These are phyloP conservation scores for Leishmania arabica DNA, from an alignment of 208 protist species.

Conservation along the genomic window DNA sequence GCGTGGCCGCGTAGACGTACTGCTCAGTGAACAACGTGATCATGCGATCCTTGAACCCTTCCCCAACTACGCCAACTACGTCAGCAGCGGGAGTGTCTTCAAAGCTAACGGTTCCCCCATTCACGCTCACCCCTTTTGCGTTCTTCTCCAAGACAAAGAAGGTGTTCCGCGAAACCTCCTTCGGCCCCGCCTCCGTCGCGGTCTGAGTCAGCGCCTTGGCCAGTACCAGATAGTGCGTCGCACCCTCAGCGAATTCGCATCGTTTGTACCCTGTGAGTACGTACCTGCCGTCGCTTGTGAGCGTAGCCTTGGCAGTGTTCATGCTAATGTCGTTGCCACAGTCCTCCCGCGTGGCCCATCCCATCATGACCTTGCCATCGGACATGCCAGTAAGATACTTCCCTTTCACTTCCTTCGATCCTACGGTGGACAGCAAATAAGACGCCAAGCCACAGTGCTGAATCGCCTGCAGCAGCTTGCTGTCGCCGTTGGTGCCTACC, in stretches of 20 bases:
- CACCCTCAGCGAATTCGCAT: conserved; percentile 52
- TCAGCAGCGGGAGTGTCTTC: conserved; percentile 53
- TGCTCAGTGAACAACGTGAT: conserved; percentile 86
- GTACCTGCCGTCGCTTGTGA: conserved; percentile 42
- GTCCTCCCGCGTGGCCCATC: conserved; percentile 74
- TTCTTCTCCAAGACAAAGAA: conserved; percentile 80
- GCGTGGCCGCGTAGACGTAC: conserved; percentile 75
- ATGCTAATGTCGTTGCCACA: conserved; percentile 85
- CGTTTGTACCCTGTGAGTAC: conserved; percentile 63
- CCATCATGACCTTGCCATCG: conserved; percentile 76
- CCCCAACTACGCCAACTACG: conserved; percentile 80
- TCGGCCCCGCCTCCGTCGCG: conserved; percentile 51
- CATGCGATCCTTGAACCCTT: conserved; percentile 84
- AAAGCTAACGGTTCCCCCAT: conserved; percentile 38
- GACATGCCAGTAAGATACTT: conserved; percentile 90
- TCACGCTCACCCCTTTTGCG: conserved; percentile 46
- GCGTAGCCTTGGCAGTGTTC: conserved; percentile 50
- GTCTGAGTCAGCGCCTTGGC: conserved; percentile 79
- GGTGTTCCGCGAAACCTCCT: conserved; percentile 59
- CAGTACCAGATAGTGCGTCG: conserved; percentile 84
- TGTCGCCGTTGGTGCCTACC: conserved; percentile 58
- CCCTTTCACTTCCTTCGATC: conserved; percentile 74
- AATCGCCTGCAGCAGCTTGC: conserved; percentile 53
- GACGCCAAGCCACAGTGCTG: conserved; percentile 68
- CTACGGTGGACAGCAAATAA: conserved; percentile 69